Percentiles rank a stretch among this genome's conserved stretches.
Conservation (phyloP, 2,329 filamentous ascomycete genomes). For the Coleophoma crateriformis region DNA sequence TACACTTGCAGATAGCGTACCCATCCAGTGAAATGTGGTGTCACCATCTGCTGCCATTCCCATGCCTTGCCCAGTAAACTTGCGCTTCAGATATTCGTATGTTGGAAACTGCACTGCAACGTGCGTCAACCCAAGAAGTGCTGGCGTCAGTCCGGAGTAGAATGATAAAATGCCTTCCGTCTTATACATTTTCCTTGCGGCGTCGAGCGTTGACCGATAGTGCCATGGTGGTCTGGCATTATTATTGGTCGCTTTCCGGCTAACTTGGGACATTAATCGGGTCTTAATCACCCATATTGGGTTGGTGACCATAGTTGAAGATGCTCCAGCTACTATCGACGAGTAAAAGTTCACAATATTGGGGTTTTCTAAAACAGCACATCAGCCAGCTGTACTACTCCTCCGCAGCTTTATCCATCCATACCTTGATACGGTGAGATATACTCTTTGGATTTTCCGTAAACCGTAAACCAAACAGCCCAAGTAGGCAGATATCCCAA, state of each 20-base stretch:
- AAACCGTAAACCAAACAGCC: conserved; percentile 97
- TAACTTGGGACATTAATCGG: conserved; percentile 89
- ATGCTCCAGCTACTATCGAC: conserved; percentile 84
- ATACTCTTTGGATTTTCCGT: conserved; percentile 79
- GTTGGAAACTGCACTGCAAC: conserved; percentile 96
- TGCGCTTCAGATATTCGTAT: conserved; percentile 88
- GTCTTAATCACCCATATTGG: conserved; percentile 99
- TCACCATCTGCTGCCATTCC: conserved; percentile 54
- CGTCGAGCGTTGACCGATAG: conserved; percentile 84
- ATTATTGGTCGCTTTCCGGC: conserved; percentile 45
- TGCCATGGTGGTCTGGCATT: conserved; percentile 72
- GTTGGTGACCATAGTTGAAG: conserved; percentile 90
- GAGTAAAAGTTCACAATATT: conserved; percentile 81
- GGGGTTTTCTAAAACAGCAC: conserved; percentile 54
- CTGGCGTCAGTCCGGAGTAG: conserved; percentile 90
- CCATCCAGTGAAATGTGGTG: conserved; percentile 68
- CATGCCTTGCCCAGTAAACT: conserved; percentile 86
- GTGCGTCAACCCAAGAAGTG: conserved; percentile 85
- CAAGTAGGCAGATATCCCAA: conserved; percentile 95
- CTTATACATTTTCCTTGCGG: conserved; percentile 91
- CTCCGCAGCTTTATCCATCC: conserved; percentile 8
- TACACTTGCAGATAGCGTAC: conserved; percentile 83
- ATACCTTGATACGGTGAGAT: conserved; percentile 63
- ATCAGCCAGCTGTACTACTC: conserved; percentile 4
- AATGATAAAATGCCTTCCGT: conserved; percentile 86